A percentile compares a stretch with the other conserved stretches of the same genome.
Evolutionary conservation across 192 early-diverging fungal species (phyloP).

Genomic region (Backusella australiensis): DNA sequence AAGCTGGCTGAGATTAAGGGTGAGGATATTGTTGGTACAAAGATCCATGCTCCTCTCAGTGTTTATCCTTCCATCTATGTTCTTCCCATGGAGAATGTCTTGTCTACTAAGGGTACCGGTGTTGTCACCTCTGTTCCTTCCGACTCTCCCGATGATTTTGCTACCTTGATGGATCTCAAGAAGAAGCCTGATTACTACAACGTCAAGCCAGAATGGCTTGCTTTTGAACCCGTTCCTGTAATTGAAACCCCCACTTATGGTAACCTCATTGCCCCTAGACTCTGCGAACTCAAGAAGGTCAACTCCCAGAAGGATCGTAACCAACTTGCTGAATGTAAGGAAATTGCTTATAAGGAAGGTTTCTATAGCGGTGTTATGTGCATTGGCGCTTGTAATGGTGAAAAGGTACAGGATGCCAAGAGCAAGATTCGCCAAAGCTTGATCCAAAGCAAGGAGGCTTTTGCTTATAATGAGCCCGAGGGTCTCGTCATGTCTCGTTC

Average conservation of each 20-base stretch:
- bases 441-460: constrained; percentile 68
- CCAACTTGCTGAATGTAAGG: constrained; percentile 92
- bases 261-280: constrained; percentile 77
- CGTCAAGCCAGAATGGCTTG: constrained; percentile 85
- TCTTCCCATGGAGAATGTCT: constrained; percentile 96
- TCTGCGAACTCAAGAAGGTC: constrained; percentile 93
- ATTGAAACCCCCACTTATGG: constrained; percentile 86
- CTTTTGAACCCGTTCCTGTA: constrained; percentile 81
- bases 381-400: constrained; percentile 79
- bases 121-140: constrained; percentile 99
- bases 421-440: constrained; percentile 73
- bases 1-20: constrained; percentile 80
- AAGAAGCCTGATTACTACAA: constrained; percentile 95
- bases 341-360: constrained; percentile 94
- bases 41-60: constrained; percentile 86
- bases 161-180: constrained; percentile 85
- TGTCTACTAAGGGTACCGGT: constrained; percentile 96
- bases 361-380: constrained; percentile 92
- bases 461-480: constrained; percentile 96
- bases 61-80: constrained; percentile 80
- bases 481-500: constrained; percentile 87
- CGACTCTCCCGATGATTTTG: constrained; percentile 97
- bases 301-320: constrained; percentile 94
- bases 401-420: constrained; percentile 91
- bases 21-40: constrained; percentile 79